Percentiles rank a stretch among this genome's conserved stretches.
phyloP scores from a whole-genome alignment of 75 land plant species.

The Gnetum montanum region DNA sequence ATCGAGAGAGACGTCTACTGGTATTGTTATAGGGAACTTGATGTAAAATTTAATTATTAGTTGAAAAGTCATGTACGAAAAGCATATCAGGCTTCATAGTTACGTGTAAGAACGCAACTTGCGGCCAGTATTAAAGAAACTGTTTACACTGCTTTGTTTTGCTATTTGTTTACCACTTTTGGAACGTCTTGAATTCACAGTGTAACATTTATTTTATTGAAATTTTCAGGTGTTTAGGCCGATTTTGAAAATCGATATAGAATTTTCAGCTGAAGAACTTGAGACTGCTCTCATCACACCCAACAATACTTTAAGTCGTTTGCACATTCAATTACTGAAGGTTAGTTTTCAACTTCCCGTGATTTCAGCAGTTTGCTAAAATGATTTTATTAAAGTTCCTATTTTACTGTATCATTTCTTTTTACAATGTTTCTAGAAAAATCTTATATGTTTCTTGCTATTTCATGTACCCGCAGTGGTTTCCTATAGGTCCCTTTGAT shows the following conservation, averaged over 20 bases:
- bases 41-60: too few species aligned
- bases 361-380: not conserved
- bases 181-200: too few species aligned
- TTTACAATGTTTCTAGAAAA: not conserved
- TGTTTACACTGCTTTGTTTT: too few species aligned
- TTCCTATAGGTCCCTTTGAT: not conserved
- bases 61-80: too few species aligned
- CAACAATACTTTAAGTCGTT: constrained; percentile 25
- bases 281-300: constrained; percentile 70
- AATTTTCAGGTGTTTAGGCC: constrained; percentile 67
- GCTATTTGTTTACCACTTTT: too few species aligned
- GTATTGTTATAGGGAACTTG: too few species aligned
- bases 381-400: not conserved
- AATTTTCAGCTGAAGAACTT: constrained; percentile 72
- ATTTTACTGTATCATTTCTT: not conserved
- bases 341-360: constrained; percentile 17
- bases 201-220: too few species aligned
- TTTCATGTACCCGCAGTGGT: not conserved
- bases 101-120: too few species aligned
- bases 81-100: too few species aligned
- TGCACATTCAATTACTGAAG: constrained; percentile 78
- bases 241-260: constrained; percentile 36
- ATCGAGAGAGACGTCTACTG: too few species aligned
- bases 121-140: too few species aligned
- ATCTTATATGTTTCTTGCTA: not conserved